These are phyloP conservation scores for Xylaria sp. DNA, from an alignment of 495 filamentous ascomycete species.

Conservation along the genomic window DNA sequence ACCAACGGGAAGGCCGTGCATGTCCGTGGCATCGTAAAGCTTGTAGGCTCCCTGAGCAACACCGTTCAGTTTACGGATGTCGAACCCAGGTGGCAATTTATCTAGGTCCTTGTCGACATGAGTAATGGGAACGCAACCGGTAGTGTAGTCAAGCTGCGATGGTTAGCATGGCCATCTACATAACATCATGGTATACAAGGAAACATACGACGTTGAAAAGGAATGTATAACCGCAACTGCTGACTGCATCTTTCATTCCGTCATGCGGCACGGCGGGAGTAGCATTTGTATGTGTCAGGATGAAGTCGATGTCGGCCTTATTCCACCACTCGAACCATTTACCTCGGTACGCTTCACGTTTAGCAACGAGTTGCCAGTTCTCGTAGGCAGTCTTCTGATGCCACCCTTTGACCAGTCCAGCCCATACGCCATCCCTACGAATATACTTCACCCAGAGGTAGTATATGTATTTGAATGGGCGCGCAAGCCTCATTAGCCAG, in stretches of 20 bases:
- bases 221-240: constrained; percentile 93
- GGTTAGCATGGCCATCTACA: constrained; percentile 14
- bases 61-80: constrained; percentile 70
- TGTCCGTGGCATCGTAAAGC: constrained; percentile 81
- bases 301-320: constrained; percentile 72
- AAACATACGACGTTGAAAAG: constrained; percentile 81
- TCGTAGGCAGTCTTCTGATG: constrained; percentile 71
- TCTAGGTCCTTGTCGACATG: constrained; percentile 78
- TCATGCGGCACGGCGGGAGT: constrained; percentile 88
- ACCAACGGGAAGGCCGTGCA: constrained; percentile 87
- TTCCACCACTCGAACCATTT: constrained; percentile 88
- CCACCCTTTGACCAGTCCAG: constrained; percentile 75
- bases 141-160: constrained; percentile 78
- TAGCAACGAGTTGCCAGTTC: constrained; percentile 80
- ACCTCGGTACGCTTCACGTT: constrained; percentile 77
- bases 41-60: constrained; percentile 85
- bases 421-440: constrained; percentile 75
- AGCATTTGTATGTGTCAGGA: constrained; percentile 86
- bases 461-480: constrained; percentile 82
- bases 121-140: constrained; percentile 85
- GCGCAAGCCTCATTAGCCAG: constrained; percentile 73
- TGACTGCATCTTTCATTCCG: constrained; percentile 85
- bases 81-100: constrained; percentile 63
- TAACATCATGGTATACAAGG: background rate
- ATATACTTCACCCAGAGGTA: constrained; percentile 89